A percentile compares a stretch with the other conserved stretches of the same genome.
Evolutionary conservation across 352 stramenopile species (phyloP).

Genomic region (Phytophthora fragariae): DNA sequence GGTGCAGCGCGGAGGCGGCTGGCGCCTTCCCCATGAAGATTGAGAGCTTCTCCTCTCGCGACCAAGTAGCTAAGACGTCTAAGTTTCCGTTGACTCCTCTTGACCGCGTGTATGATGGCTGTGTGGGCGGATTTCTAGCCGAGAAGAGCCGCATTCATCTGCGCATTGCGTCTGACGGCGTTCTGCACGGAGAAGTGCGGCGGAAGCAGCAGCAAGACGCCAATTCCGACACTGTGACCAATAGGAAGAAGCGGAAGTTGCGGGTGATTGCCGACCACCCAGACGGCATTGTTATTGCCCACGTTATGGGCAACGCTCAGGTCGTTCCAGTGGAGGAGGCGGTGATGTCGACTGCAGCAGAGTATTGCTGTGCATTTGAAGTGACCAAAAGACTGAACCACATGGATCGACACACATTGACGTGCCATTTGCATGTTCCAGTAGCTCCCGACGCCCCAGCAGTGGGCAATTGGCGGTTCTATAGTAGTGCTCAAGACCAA

Average conservation of each 20-base stretch:
- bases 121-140: constrained; percentile 50
- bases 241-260: constrained; percentile 40
- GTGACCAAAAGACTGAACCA: constrained; percentile 47
- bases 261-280: constrained; percentile 30
- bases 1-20: constrained; percentile 10
- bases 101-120: constrained; percentile 57
- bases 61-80: not conserved
- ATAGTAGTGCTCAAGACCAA: not conserved
- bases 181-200: constrained; percentile 50
- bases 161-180: constrained; percentile 46
- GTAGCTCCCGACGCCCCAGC: constrained; percentile 23
- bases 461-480: constrained; percentile 43
- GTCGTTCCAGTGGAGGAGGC: constrained; percentile 31
- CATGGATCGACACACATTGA: constrained; percentile 50
- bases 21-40: constrained; percentile 8
- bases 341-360: constrained; percentile 24
- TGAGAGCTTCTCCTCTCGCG: constrained; percentile 5
- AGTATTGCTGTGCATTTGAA: constrained; percentile 64
- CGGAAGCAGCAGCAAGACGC: constrained; percentile 23
- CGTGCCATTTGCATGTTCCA: constrained; percentile 56
- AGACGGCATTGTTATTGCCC: constrained; percentile 40
- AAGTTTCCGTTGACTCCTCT: constrained; percentile 17
- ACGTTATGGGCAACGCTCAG: constrained; percentile 44
- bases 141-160: constrained; percentile 49
- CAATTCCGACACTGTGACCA: not conserved